These are phyloP conservation scores for Filobasidium uniguttulatum DNA, from an alignment of 1,284 basidiomycete species.

Conservation along the genomic window DNA sequence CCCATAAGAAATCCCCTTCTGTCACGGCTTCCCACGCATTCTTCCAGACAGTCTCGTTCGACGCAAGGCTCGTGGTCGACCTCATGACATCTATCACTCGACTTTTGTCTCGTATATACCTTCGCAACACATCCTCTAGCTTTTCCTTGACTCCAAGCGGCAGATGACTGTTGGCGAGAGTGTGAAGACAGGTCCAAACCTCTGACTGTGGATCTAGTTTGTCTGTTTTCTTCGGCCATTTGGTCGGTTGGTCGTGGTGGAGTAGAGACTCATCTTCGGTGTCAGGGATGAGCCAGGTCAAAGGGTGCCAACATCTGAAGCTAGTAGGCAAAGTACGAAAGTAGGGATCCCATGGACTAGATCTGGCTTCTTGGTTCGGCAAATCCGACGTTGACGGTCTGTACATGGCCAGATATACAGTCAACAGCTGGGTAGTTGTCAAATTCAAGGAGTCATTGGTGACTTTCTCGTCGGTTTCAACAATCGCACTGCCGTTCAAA, in stretches of 20 bases:
- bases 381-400: too few relatives aligned
- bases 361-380: conserved; percentile 4
- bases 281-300: conserved; percentile 50
- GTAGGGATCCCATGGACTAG: conserved; percentile 52
- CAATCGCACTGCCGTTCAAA: too few relatives aligned
- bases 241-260: background rate
- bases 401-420: conserved; percentile 48
- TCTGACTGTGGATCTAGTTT: background rate
- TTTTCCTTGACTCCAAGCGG: conserved; percentile 44
- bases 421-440: conserved; percentile 47
- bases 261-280: background rate
- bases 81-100: conserved; percentile 33
- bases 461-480: background rate
- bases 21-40: conserved; percentile 16
- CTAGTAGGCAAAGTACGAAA: conserved; percentile 55
- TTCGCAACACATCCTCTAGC: conserved; percentile 41
- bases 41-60: background rate
- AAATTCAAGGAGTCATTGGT: conserved; percentile 23
- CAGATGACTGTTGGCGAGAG: conserved; percentile 27
- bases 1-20: conserved; percentile 53
- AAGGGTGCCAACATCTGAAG: conserved; percentile 55
- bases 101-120: conserved; percentile 50
- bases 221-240: background rate
- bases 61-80: background rate
- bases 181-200: conserved; percentile 18